Evolutionary conservation across 1,284 basidiomycete species (phyloP).

Genomic region (Ganoderma multipileum): DNA sequence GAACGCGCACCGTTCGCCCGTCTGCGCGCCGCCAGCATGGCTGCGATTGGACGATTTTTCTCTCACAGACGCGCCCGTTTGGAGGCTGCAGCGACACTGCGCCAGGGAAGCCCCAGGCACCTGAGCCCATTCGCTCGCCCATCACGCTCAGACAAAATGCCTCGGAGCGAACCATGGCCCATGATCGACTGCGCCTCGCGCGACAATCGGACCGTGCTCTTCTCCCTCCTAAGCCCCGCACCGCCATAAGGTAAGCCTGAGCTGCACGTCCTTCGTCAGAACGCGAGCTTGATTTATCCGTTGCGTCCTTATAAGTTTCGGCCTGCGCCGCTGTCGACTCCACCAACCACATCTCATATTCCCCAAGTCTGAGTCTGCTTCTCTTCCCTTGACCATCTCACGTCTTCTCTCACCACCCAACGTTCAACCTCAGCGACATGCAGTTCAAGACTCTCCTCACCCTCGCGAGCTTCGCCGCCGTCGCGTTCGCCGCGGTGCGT

Average conservation of each 20-base stretch:
- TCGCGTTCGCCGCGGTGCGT: constrained; percentile 24
- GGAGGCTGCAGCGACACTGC: background rate
- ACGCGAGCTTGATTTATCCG: background rate
- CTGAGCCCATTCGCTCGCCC: constrained; percentile 15
- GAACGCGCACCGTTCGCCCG: background rate
- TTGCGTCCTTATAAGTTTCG: background rate
- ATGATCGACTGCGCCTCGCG: constrained; percentile 27
- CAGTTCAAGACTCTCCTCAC: constrained; percentile 30
- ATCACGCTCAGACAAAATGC: constrained; percentile 5
- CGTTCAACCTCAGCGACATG: constrained; percentile 17
- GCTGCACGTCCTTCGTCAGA: background rate
- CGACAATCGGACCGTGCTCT: constrained; percentile 23
- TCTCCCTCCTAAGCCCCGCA: background rate
- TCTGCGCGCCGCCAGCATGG: background rate
- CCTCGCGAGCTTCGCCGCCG: constrained; percentile 23
- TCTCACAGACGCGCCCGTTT: background rate
- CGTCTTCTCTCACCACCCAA: background rate
- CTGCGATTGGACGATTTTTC: background rate
- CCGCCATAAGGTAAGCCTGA: constrained; percentile 2
- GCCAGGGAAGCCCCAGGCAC: constrained; percentile 18
- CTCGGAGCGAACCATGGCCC: background rate
- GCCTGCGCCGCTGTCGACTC: background rate
- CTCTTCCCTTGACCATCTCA: background rate
- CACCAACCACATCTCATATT: constrained; percentile 2
- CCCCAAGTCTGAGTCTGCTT: background rate